Conservation (phyloP, 345 rosid species). For the Linum trigynum region DNA sequence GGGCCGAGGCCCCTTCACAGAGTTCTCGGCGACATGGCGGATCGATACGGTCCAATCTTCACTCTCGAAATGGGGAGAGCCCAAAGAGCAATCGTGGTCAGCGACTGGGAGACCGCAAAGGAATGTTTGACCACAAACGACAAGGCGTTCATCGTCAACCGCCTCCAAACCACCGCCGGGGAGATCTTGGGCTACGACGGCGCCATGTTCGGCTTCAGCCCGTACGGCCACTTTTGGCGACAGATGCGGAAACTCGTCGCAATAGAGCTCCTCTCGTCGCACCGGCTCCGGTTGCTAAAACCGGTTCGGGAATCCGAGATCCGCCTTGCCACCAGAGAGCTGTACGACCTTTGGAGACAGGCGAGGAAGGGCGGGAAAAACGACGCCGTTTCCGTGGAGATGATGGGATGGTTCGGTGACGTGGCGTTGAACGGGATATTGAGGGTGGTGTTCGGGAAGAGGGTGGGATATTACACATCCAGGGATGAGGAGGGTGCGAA, state of each 20-base stretch:
- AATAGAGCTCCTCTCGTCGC: constrained; percentile 25
- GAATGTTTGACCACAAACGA: constrained; percentile 31
- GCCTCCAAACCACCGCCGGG: constrained; percentile 16
- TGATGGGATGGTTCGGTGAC: constrained; percentile 27
- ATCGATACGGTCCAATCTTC: constrained; percentile 26
- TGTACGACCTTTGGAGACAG: constrained; percentile 11
- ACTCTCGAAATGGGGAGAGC: constrained; percentile 22
- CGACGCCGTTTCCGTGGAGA: constrained; percentile 12
- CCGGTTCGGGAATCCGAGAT: constrained; percentile 22
- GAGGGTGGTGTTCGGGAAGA: constrained; percentile 23
- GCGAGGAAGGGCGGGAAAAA: neutral
- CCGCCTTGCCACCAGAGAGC: constrained; percentile 1
- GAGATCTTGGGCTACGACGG: constrained; percentile 20
- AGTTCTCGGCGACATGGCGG: constrained; percentile 23
- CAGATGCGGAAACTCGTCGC: constrained; percentile 26
- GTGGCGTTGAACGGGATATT: constrained; percentile 22
- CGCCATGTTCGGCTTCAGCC: constrained; percentile 22
- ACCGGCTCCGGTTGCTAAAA: constrained; percentile 23
- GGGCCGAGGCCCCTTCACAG: constrained; percentile 20
- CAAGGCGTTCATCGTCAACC: constrained; percentile 5
- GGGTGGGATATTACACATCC: neutral
- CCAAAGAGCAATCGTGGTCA: constrained; percentile 18
- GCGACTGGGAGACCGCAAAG: constrained; percentile 19
- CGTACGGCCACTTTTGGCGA: constrained; percentile 29
- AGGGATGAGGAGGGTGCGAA: neutral